phyloP scores from a whole-genome alignment of 805 yeast species.

The Yamadazyma ubonensis region DNA sequence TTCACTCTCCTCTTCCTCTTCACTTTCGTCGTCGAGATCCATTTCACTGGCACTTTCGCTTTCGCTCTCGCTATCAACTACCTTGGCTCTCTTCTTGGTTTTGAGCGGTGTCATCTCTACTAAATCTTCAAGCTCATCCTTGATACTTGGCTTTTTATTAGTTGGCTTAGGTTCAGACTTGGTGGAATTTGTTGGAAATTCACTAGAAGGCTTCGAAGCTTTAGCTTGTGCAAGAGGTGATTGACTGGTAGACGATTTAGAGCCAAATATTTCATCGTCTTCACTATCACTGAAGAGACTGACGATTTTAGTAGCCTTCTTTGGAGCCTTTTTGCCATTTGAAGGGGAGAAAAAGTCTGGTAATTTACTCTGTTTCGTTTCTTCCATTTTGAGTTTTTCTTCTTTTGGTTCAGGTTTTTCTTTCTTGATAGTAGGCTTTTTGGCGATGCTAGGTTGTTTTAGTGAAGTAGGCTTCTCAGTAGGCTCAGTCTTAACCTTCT shows the following conservation, averaged over 20 bases:
- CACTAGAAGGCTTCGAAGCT: background rate
- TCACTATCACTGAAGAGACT: constrained; percentile 32
- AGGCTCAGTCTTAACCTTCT: constrained; percentile 14
- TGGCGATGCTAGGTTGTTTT: background rate
- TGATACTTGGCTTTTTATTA: constrained; percentile 10
- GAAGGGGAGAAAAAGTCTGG: constrained; percentile 23
- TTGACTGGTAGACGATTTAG: constrained; percentile 11
- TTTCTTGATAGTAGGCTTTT: constrained; percentile 3
- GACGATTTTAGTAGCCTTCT: constrained; percentile 13
- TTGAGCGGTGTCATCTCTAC: constrained; percentile 10
- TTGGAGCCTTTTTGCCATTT: constrained; percentile 3
- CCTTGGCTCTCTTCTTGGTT: constrained; percentile 11
- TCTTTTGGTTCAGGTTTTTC: constrained; percentile 4
- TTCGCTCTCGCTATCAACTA: constrained; percentile 8
- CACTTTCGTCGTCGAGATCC: constrained; percentile 5
- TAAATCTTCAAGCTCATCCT: constrained; percentile 28
- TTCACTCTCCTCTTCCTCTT: constrained; percentile 3
- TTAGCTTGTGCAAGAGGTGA: constrained; percentile 9
- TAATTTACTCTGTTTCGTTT: constrained; percentile 11
- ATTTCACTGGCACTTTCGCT: constrained; percentile 7
- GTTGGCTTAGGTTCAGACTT: constrained; percentile 2
- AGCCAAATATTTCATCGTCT: constrained; percentile 31
- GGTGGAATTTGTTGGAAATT: background rate
- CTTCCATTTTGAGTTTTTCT: background rate
- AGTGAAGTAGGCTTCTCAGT: constrained; percentile 6